Conservation (phyloP, 2,329 filamentous ascomycete species). For the Lachnellula occidentalis region DNA sequence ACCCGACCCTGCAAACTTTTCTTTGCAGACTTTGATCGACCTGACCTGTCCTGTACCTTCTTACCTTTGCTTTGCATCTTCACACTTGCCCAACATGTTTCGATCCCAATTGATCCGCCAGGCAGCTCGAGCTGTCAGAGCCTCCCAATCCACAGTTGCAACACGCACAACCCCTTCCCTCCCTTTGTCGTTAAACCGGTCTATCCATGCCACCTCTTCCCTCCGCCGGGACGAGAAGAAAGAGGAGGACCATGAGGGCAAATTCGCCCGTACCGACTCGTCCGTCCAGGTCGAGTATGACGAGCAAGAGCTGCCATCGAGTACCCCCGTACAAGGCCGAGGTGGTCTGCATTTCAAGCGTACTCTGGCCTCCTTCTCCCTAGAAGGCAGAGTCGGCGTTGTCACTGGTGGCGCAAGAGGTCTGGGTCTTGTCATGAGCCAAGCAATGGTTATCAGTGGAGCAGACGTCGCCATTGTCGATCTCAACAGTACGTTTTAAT, state of each 20-base stretch:
- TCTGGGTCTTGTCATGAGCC: conserved; percentile 85
- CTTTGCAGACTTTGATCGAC: too few relatives aligned
- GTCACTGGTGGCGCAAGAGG: conserved; percentile 90
- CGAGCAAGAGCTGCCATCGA: conserved; percentile 66
- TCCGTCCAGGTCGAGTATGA: conserved; percentile 72
- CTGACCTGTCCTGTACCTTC: not conserved
- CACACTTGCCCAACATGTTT: conserved; percentile 23
- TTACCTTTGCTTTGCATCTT: not conserved
- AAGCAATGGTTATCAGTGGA: conserved; percentile 83
- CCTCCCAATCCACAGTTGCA: conserved; percentile 11
- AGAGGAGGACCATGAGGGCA: conserved; percentile 23
- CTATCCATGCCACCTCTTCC: conserved; percentile 18
- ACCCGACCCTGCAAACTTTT: too few relatives aligned
- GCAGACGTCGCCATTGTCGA: conserved; percentile 89
- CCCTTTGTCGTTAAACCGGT: conserved; percentile 8
- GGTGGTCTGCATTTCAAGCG: conserved; percentile 79
- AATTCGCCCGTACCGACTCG: conserved; percentile 73
- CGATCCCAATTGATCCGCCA: conserved; percentile 27
- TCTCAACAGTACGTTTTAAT: conserved; percentile 68
- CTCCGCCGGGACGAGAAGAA: conserved; percentile 21
- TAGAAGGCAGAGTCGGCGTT: conserved; percentile 76
- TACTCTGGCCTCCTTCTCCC: conserved; percentile 78
- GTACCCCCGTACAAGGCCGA: conserved; percentile 65
- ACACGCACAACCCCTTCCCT: conserved; percentile 13
- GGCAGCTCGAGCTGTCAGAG: conserved; percentile 21